Base-by-base conservation (phyloP, 768 basidiomycete genomes). In the Coprinellus aureogranulatus region DNA sequence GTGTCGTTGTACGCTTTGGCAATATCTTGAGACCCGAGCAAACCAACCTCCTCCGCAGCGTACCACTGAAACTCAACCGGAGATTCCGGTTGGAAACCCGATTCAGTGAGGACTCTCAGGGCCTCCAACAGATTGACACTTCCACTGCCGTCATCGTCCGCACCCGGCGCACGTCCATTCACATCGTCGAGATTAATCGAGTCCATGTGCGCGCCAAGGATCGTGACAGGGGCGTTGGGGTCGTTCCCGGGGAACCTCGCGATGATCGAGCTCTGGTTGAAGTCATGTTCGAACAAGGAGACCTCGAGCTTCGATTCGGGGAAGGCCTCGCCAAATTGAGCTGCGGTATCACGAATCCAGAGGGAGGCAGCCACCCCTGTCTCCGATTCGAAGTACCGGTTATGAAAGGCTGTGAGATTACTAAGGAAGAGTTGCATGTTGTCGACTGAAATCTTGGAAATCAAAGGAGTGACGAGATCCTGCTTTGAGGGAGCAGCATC, bases 21-120 rank as follows among this genome's bases (percentile, higher is more conserved):
- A 56, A 85, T 72, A 20, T 80, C 84, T 61, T 81, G 79, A 34
- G 79, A 79, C 25, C 83, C 83, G 26, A 75, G 65, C 10, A 76
- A 67, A 40, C 77, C 79, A 51, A 64, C 77, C 56, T 77, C 76
- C 59, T 79, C 76, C 51, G 68, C 77, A 48, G 77, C 60, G 59
- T 73, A 78, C 73, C 76, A 78, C 57, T 78, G 77, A 66, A 78
- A 79, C 60, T 79, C 76, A 23, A 79, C 69, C 1, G 77, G 70
- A 4, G 67, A 72, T 4, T 65, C 61, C 1, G 78, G 75, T 58
- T 65, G 68, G 66, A 75, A 78, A 8, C 69, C 71, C 31, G 65
- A 59, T 9, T 64, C 68, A 30, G 75, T 59, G 23, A 80, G 68
- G 12, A 68, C 69, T 30, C 77, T 68, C 65, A 74, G 72, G 40